phyloP scores from a whole-genome alignment of 805 yeast species.

The Teunomyces atbi region DNA sequence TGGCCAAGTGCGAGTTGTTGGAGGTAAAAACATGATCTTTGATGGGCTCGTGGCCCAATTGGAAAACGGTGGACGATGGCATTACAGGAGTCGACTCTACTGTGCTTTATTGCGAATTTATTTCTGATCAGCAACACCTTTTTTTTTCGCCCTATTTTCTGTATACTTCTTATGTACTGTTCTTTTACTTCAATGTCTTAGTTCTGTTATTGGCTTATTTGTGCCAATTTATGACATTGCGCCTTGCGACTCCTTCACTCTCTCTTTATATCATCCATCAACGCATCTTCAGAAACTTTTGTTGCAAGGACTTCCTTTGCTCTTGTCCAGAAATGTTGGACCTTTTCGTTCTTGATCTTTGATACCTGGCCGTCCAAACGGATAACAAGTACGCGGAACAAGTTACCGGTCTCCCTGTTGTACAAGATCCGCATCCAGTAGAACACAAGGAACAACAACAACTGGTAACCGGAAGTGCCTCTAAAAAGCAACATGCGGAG shows the following conservation, averaged over 20 bases:
- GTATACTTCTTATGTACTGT: too few relatives aligned
- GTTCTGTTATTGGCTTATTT: too few relatives aligned
- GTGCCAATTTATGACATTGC: too few relatives aligned
- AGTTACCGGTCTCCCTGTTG: slow-evolving; percentile 44
- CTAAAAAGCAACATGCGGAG: slow-evolving; percentile 62
- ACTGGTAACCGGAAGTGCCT: slow-evolving; percentile 68
- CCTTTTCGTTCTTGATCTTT: slow-evolving; percentile 45
- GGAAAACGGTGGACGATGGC: slow-evolving; percentile 45
- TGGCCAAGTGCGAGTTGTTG: slow-evolving; percentile 65
- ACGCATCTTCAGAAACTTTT: slow-evolving; percentile 13
- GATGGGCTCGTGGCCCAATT: slow-evolving; percentile 79
- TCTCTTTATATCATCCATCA: background rate
- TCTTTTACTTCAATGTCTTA: too few relatives aligned
- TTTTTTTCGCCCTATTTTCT: too few relatives aligned
- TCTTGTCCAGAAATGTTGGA: slow-evolving; percentile 36
- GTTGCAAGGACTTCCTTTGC: slow-evolving; percentile 28
- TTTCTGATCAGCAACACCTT: too few relatives aligned
- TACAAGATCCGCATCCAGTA: slow-evolving; percentile 72
- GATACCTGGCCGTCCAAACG: slow-evolving; percentile 44
- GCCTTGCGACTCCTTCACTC: too few relatives aligned
- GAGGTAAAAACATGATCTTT: slow-evolving; percentile 87
- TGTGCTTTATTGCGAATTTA: slow-evolving; percentile 8
- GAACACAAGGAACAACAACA: slow-evolving; percentile 54
- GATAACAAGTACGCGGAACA: slow-evolving; percentile 40
- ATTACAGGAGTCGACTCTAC: slow-evolving; percentile 29